These are phyloP conservation scores for Phytopythium chamaehyphon DNA, from an alignment of 352 stramenopile genomes.

Conservation along the genomic window DNA sequence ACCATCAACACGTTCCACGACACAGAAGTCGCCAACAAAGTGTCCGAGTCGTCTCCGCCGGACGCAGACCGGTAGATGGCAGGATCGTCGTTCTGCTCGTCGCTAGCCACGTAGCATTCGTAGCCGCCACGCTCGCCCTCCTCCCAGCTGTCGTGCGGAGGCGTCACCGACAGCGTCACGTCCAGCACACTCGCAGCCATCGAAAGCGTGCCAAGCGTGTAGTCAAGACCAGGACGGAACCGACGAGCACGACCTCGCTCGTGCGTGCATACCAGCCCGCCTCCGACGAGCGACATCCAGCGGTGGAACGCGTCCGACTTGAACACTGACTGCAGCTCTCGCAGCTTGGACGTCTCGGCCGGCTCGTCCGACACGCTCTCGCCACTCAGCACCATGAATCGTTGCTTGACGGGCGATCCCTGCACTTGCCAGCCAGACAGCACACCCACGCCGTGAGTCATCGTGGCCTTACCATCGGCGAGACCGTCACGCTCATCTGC, in stretches of 20 bases:
- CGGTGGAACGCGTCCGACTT: slow-evolving; percentile 50
- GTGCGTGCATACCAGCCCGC: slow-evolving; percentile 26
- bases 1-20: slow-evolving; percentile 88
- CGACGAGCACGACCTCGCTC: slow-evolving; percentile 53
- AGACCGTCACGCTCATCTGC: slow-evolving; percentile 51
- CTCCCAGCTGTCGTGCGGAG: slow-evolving; percentile 28
- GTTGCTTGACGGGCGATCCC: slow-evolving; percentile 23
- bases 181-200: slow-evolving; percentile 51
- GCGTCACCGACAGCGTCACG: slow-evolving; percentile 28
- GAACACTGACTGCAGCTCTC: slow-evolving; percentile 37
- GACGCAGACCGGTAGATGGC: slow-evolving; percentile 18
- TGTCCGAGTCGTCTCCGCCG: slow-evolving; percentile 62
- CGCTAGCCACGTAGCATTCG: slow-evolving; percentile 88
- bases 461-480: slow-evolving; percentile 35
- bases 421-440: slow-evolving; percentile 16
- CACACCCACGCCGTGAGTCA: slow-evolving; percentile 21
- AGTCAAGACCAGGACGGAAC: slow-evolving; percentile 90
- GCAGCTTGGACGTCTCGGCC: slow-evolving; percentile 13
- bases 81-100: slow-evolving; percentile 73
- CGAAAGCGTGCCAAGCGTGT: slow-evolving; percentile 74
- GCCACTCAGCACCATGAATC: slow-evolving; percentile 12
- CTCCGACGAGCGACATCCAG: slow-evolving; percentile 48
- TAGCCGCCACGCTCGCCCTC: slow-evolving; percentile 58
- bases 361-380: slow-evolving; percentile 14
- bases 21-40: slow-evolving; percentile 84